Base-by-base conservation (phyloP, 2,329 filamentous ascomycete genomes). In the Phaeomoniella chlamydospora region DNA sequence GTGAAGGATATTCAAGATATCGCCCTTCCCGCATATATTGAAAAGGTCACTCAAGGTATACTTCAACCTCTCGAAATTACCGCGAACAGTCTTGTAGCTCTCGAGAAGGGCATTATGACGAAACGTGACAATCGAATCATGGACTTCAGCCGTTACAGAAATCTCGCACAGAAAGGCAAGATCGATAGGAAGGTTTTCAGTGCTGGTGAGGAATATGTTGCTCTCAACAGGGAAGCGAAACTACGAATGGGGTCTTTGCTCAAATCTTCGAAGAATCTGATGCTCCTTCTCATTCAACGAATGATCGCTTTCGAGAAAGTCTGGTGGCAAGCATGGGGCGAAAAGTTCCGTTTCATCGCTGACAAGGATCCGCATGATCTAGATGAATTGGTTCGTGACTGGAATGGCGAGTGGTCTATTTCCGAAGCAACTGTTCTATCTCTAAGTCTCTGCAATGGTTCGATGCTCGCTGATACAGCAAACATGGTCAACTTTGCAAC, bases 101-200 rank as follows among this genome's bases (percentile, higher is more conserved):
- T 47, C 38, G 43, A 41, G 31, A 39, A 37, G 13, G 44, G 46
- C 40, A 80, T 90, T 3, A 94, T 96, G 74, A 83, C 86, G 52
- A 94, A 96, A 62, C 80, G 90, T 15, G 80, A 87, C 47, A 96
- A 96, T 64, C 79, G 84, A n/a, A 72, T 92, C 11, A 64, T 88
- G 12, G 86, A 94, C 51, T 96, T 83, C 55, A 84, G 88, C 44
- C 81, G 81, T 46, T 84, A 74, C 46, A 77, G 83, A 49, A 74
- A 80, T 45, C 68, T 87, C 39, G 79, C 80, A 50, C 81, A 85
- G 31, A 70, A 74, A 19, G 84, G 85, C 42, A 92, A 84, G 47
- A 68, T 85, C 10, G 88, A 96, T 54, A 80, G 85, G 49, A 90
- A 88, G 54, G 78, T 87, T 3, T 67, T 73, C 12, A 85, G 93